A percentile compares a stretch with the other conserved stretches of the same genome.
These are phyloP conservation scores for Lactifluus piperatus DNA, from an alignment of 768 basidiomycete species.

Conservation along the genomic window DNA sequence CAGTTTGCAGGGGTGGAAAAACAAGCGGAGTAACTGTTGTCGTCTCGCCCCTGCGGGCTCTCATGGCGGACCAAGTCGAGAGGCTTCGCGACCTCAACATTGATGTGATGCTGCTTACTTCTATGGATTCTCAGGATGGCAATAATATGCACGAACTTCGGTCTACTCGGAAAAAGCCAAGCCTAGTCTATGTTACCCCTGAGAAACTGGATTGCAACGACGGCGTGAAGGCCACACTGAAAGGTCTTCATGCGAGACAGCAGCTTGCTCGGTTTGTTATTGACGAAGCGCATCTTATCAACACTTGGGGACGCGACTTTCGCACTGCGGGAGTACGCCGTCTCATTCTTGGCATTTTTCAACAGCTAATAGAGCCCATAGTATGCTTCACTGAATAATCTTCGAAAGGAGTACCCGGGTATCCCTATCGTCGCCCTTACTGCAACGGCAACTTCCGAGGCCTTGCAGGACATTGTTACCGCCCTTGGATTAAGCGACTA, in stretches of 20 bases:
- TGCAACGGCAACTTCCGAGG: constrained; percentile 80
- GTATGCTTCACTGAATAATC: constrained; percentile 26
- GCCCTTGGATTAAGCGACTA: constrained; percentile 55
- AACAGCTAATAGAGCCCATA: constrained; percentile 25
- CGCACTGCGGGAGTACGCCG: constrained; percentile 35
- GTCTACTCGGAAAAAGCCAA: constrained; percentile 40
- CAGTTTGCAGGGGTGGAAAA: constrained; percentile 61
- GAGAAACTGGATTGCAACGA: constrained; percentile 71
- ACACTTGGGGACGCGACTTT: constrained; percentile 91
- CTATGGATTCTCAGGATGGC: constrained; percentile 28
- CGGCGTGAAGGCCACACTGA: constrained; percentile 45
- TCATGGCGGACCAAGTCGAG: constrained; percentile 86
- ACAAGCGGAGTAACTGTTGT: constrained; percentile 84
- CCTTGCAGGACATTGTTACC: constrained; percentile 68
- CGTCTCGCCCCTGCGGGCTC: constrained; percentile 76
- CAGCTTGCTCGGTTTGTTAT: constrained; percentile 84
- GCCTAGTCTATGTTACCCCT: constrained; percentile 82
- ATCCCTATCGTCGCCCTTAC: constrained; percentile 96
- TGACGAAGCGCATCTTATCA: constrained; percentile 95
- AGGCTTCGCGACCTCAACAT: constrained; percentile 56
- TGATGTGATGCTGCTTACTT: constrained; percentile 44
- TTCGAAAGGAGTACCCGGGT: constrained; percentile 66
- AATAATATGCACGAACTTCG: constrained; percentile 36
- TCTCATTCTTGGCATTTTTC: not conserved
- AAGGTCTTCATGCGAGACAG: constrained; percentile 43